Conservation (phyloP, 2,329 filamentous ascomycete genomes). For the Botryotinia convoluta region DNA sequence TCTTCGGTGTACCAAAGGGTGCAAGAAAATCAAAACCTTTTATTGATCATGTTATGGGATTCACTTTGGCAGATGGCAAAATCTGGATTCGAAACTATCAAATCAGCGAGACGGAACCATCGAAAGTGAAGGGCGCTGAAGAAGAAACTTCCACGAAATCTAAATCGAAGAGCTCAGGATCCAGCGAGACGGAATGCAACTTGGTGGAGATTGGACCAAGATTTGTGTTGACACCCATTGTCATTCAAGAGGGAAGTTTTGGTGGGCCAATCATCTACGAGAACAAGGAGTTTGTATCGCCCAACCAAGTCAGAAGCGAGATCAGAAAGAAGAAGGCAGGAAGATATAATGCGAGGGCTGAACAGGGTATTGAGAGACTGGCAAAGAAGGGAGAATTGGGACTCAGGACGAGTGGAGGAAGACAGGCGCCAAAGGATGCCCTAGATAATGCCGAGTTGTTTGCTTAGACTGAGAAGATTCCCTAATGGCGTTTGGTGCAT, state of each 20-base stretch:
- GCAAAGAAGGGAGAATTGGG: slow-evolving; percentile 76
- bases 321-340: slow-evolving; percentile 72
- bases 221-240: slow-evolving; percentile 89
- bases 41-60: slow-evolving; percentile 90
- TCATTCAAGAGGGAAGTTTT: slow-evolving; percentile 93
- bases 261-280: slow-evolving; percentile 96
- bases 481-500: slow-evolving; percentile 21
- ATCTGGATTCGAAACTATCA: slow-evolving; percentile 97
- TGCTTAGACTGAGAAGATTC: slow-evolving; percentile 47
- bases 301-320: slow-evolving; percentile 89
- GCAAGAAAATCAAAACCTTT: slow-evolving; percentile 93
- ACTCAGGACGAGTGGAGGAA: slow-evolving; percentile 63
- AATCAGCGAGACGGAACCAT: slow-evolving; percentile 76
- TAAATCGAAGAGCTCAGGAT: slow-evolving; percentile 42
- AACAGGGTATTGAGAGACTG: slow-evolving; percentile 68
- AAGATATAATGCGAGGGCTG: slow-evolving; percentile 72
- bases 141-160: slow-evolving; percentile 41
- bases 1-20: slow-evolving; percentile 87
- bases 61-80: slow-evolving; percentile 87
- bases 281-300: slow-evolving; percentile 95
- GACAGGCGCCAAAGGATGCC: slow-evolving; percentile 61
- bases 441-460: slow-evolving; percentile 78
- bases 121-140: slow-evolving; percentile 42
- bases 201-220: slow-evolving; percentile 92
- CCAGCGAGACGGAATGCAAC: slow-evolving; percentile 70